Base-by-base conservation (phyloP, 2,329 filamentous ascomycete species). In the Hymenoscyphus infarciens region DNA sequence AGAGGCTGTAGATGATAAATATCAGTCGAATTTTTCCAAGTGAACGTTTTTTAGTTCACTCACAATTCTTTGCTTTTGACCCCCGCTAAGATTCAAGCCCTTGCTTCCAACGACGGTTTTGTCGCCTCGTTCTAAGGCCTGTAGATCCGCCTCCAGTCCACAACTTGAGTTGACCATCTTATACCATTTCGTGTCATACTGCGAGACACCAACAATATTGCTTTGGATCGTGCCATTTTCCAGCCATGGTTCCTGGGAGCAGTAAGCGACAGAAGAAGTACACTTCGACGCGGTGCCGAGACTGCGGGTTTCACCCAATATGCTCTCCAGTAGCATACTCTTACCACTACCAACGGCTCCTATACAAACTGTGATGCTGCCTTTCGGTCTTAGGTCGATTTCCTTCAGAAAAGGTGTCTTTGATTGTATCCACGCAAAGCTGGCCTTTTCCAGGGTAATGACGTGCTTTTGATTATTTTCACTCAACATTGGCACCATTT, bases 351-450 rank as follows among this genome's bases (percentile, higher is more conserved):
- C 71, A 22, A 72, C 66, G 3, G 92, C 88, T 1, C 94, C 94
- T 38, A 91, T 89, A 68, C 97, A 89, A 19, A 15, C 45, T 1
- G 45, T 52, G 45, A 91, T 87, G 33, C 33, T 35, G 64, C 90
- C 91, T 59, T 95, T 83, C 61, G 84, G 81, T 77, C 88, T 83
- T 57, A 97, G 75, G 68, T 95, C 81, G 45, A 97, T 75, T 70
- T 96, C 87, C 66, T 96, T 85, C 56, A 97, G 82, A 92, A 22
- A 87, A 85, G 74, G 45, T n/a, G 22, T 52, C 45, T 8, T 19
- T n/a, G 16, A 19, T 2, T 52, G 45, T 10, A 2, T 13, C n/a
- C 22, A 19, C 22, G 45, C 5, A 25, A 52, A 52, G 13, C n/a
- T 19, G 7, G 22, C 22, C 7, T 19, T 19, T n/a, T n/a, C 16